phyloP scores from a whole-genome alignment of 2,329 filamentous ascomycete species.

The Zalaria obscura region DNA sequence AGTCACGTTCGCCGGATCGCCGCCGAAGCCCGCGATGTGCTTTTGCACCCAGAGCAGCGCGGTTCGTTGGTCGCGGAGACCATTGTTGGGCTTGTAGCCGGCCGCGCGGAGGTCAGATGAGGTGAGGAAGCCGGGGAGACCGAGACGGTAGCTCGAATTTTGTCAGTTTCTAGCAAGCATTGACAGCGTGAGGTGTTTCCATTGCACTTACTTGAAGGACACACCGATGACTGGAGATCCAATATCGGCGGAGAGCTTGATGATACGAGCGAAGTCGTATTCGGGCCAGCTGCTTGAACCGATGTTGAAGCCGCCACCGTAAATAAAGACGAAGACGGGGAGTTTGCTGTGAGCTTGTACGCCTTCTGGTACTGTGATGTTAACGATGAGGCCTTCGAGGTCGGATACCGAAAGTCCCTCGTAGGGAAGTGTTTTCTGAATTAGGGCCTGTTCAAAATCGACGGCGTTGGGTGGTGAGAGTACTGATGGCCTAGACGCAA shows the following conservation, averaged over 20 bases:
- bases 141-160: constrained; percentile 30
- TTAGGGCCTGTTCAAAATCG: constrained; percentile 31
- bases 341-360: constrained; percentile 15
- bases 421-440: constrained; percentile 33
- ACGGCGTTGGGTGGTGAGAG: constrained; percentile 26
- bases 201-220: constrained; percentile 12
- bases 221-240: constrained; percentile 32
- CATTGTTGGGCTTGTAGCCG: constrained; percentile 14
- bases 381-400: constrained; percentile 36
- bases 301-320: constrained; percentile 36
- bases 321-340: constrained; percentile 39
- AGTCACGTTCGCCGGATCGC: constrained; percentile 22
- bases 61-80: constrained; percentile 15
- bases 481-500: constrained; percentile 22
- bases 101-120: constrained; percentile 9
- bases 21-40: constrained; percentile 23
- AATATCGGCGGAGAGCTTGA: constrained; percentile 28
- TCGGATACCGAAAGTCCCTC: constrained; percentile 24
- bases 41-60: constrained; percentile 23
- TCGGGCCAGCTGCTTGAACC: constrained; percentile 40
- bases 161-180: background rate
- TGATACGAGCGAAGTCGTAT: constrained; percentile 31
- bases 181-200: background rate
- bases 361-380: constrained; percentile 30
- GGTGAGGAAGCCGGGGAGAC: constrained; percentile 25